phyloP scores from a whole-genome alignment of 768 basidiomycete species.

The Panus rudis region DNA sequence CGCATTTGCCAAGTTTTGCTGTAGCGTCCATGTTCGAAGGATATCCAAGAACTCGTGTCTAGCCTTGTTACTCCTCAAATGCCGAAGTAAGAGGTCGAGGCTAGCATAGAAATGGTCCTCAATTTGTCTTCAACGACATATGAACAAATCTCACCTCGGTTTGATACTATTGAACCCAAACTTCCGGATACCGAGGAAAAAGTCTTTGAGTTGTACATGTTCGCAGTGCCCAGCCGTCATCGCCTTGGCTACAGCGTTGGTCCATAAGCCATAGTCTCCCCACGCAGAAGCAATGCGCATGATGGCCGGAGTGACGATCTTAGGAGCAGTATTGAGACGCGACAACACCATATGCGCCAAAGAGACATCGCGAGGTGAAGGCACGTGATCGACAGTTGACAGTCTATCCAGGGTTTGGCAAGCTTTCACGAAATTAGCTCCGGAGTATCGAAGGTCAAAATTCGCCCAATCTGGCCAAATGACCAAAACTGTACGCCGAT shows the following conservation, averaged over 20 bases:
- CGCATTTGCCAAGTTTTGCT: not conserved
- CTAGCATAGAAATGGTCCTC: too few species aligned
- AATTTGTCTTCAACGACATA: too few species aligned
- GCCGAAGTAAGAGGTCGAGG: slow-evolving; percentile 4
- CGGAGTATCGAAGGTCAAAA: slow-evolving; percentile 4
- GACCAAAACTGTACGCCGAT: slow-evolving; percentile 19
- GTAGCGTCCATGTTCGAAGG: not conserved
- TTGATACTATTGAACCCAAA: too few species aligned
- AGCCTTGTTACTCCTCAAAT: not conserved
- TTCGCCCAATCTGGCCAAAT: slow-evolving; percentile 17
- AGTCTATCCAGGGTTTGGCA: slow-evolving; percentile 3
- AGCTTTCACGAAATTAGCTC: slow-evolving; percentile 1
- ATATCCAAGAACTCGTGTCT: slow-evolving; percentile 2
- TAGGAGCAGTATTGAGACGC: too few species aligned
- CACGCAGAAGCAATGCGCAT: too few species aligned
- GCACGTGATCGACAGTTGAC: not conserved
- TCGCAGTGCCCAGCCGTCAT: too few species aligned
- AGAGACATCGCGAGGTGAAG: not conserved
- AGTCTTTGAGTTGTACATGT: not conserved
- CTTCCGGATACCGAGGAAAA: too few species aligned
- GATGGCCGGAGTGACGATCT: too few species aligned
- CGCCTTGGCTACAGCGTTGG: too few species aligned
- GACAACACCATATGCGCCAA: not conserved
- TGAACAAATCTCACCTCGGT: too few species aligned
- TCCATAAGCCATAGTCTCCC: too few species aligned